These are phyloP conservation scores for Pseudozyma pruni DNA, from an alignment of 1,284 basidiomycete genomes.

Conservation along the genomic window DNA sequence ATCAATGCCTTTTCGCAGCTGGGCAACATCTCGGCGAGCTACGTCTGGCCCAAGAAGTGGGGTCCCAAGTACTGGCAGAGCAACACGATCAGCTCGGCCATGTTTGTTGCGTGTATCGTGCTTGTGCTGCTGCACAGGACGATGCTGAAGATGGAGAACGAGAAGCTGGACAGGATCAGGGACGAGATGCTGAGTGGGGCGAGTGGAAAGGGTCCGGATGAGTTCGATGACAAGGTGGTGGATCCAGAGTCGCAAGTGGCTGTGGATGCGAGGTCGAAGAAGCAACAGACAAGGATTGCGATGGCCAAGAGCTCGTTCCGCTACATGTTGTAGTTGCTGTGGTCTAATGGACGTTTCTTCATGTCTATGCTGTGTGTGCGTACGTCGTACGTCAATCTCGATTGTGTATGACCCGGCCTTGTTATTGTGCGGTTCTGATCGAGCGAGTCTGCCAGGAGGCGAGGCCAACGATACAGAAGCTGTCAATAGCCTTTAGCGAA, in stretches of 20 bases:
- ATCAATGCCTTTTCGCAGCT: conserved; percentile 69
- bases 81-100: conserved; percentile 43
- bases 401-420: too few relatives aligned
- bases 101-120: conserved; percentile 45
- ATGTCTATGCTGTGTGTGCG: too few relatives aligned
- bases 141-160: conserved; percentile 45
- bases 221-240: background rate
- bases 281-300: conserved; percentile 19
- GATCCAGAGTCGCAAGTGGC: conserved; percentile 13
- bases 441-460: too few relatives aligned
- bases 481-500: conserved; percentile 6
- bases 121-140: conserved; percentile 43
- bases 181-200: conserved; percentile 1
- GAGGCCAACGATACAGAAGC: too few relatives aligned
- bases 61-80: conserved; percentile 55
- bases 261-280: conserved; percentile 14
- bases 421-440: too few relatives aligned
- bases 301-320: conserved; percentile 49
- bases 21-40: conserved; percentile 69
- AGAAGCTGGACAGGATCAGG: conserved; percentile 37
- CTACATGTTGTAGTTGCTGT: conserved; percentile 30
- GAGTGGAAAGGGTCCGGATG: background rate
- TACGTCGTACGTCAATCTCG: too few relatives aligned
- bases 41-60: conserved; percentile 54
- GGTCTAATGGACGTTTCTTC: too few relatives aligned